Evolutionary conservation across 1,284 basidiomycete species (phyloP), one percentile per base, ranked within the genome.

Genomic region (Malassezia obtusa): DNA sequence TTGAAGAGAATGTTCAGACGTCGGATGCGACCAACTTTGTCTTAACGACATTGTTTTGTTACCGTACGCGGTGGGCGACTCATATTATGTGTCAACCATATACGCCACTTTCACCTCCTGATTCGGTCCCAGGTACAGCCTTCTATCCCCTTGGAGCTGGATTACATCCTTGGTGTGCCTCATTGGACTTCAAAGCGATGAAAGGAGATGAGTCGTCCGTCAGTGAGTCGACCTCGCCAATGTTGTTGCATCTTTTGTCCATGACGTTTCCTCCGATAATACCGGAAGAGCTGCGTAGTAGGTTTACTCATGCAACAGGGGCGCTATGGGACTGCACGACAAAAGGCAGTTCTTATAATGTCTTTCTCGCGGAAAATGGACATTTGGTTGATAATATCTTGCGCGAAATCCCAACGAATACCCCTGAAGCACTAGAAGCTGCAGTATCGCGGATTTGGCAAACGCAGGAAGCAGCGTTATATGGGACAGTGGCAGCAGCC

Each of bases 401-500:
- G 33, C 25, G 24, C 10, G 22, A 32, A 7, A 12, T 1, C 12
- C n/a, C 1, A 15, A 21, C 24, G 14, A 24, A 26, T 22, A 12
- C 7, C n/a, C n/a, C 37, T 17, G n/a, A n/a, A 40, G 19, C 45
- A 14, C n/a, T 33, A 3, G 33, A 40, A 3, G 32, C n/a, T 2
- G 33, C 37, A 2, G 32, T 56, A 6, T 25, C 17, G 8, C 24
- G 22, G 5, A 36, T 50, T 1, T 58, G 56, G 56, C 32, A 44
- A 3, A 15, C 54, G 14, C 58, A 62, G 28, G 48, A 62, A 19
- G 56, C 53, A 35, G 38, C 54, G 31, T 52, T 58, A 4, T 56
- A 49, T 36, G 58, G 57, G 8, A 61, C 57, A 0, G 56, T 60
- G 38, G 65, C 65, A 2, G 52, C 52, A 4, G 46, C 59, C 5